These are phyloP conservation scores for Ascoidea rubescens DNA, from an alignment of 805 yeast genomes.

Conservation along the genomic window DNA sequence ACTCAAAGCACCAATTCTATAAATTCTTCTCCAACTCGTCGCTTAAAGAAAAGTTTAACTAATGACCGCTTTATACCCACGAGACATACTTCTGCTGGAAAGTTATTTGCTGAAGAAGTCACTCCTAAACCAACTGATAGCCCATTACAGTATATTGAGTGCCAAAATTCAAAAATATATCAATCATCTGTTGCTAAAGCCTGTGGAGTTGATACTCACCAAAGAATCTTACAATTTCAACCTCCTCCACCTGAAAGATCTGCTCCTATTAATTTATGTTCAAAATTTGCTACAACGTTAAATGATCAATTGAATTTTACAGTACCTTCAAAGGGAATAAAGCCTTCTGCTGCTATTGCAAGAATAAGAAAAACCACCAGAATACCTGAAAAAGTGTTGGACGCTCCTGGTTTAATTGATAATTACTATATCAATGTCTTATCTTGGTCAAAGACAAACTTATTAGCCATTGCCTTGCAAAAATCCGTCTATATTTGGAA, in stretches of 20 bases:
- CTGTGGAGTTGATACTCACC: constrained; percentile 76
- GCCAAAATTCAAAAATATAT: constrained; percentile 33
- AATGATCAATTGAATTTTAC: constrained; percentile 9
- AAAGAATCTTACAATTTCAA: constrained; percentile 73
- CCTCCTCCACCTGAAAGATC: constrained; percentile 65
- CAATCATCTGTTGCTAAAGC: constrained; percentile 85
- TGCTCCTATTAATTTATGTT: constrained; percentile 19
- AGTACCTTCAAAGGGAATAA: constrained; percentile 14
- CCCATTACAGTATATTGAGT: constrained; percentile 27
- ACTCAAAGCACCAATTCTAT: too few relatives aligned
- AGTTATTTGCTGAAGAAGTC: constrained; percentile 23
- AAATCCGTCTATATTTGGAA: constrained; percentile 84
- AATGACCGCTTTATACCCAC: constrained; percentile 53
- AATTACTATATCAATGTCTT: constrained; percentile 82
- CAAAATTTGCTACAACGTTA: constrained; percentile 13
- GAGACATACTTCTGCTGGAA: constrained; percentile 34
- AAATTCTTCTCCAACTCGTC: constrained; percentile 3
- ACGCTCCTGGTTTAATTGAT: constrained; percentile 90
- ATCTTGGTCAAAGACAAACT: constrained; percentile 76
- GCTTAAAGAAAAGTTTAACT: constrained; percentile 18
- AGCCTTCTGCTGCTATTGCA: constrained; percentile 16
- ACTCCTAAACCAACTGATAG: constrained; percentile 33
- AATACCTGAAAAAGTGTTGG: constrained; percentile 85
- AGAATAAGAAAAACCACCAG: constrained; percentile 69
- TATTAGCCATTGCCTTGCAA: constrained; percentile 80